phyloP scores from a whole-genome alignment of 2,329 filamentous ascomycete genomes.

The Geoglossum cookeanum region DNA sequence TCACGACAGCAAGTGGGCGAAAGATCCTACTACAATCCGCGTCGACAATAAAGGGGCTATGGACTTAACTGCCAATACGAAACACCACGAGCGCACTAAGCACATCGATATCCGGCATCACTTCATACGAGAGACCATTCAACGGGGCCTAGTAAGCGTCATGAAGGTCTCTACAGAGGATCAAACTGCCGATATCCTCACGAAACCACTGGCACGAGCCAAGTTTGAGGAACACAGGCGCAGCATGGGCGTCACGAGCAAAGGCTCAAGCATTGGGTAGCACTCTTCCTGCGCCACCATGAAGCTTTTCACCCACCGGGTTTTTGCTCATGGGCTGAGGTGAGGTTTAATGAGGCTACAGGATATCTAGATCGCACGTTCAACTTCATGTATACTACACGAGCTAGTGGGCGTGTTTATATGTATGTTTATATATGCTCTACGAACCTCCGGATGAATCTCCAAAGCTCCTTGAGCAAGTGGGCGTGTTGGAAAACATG shows the following conservation, averaged over 20 bases:
- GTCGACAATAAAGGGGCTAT: slow-evolving; percentile 9
- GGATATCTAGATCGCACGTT: not conserved
- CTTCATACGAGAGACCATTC: slow-evolving; percentile 5
- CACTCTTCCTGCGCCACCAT: not conserved
- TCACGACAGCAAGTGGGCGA: not conserved
- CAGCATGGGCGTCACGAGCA: not conserved
- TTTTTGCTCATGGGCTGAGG: not conserved
- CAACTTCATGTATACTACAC: not conserved
- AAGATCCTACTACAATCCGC: not conserved
- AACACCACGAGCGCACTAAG: slow-evolving; percentile 7
- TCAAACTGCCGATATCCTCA: not conserved
- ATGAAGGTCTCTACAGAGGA: too few relatives aligned
- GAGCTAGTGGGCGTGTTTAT: not conserved
- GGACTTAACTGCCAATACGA: slow-evolving; percentile 6
- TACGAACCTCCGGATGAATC: too few relatives aligned
- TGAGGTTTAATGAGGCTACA: not conserved
- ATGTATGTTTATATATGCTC: too few relatives aligned
- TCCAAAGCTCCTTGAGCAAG: too few relatives aligned
- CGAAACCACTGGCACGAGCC: not conserved
- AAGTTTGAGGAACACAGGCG: not conserved
- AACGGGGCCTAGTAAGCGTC: not conserved
- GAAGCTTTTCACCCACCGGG: too few relatives aligned
- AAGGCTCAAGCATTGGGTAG: not conserved
- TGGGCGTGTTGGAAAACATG: too few relatives aligned
- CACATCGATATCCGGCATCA: slow-evolving; percentile 10